Evolutionary conservation across 441 rosid genomes (phyloP).

Genomic region (Populus tomentosa): DNA sequence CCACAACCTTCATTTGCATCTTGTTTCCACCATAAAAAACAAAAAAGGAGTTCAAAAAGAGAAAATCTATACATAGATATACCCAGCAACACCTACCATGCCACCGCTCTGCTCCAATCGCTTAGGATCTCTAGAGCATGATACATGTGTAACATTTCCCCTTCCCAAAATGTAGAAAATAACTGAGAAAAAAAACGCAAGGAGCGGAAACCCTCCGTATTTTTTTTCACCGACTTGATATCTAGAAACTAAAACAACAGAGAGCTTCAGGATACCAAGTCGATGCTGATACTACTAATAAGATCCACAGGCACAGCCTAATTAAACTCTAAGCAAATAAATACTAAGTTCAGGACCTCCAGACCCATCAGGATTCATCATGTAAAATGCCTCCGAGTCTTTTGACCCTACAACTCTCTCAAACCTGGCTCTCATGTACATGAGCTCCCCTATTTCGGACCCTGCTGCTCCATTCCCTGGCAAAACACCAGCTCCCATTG

Average conservation of each 20-base stretch:
- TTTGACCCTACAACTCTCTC: conserved; percentile 88
- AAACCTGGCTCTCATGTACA: conserved; percentile 95
- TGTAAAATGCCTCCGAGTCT: conserved; percentile 94
- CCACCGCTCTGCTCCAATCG: neutral
- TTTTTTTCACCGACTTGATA: neutral
- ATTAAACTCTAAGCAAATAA: conserved; percentile 80
- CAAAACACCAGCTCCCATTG: conserved; percentile 96
- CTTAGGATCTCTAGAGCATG: neutral
- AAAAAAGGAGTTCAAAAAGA: neutral
- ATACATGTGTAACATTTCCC: neutral
- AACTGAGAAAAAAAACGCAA: neutral
- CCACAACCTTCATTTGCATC: neutral
- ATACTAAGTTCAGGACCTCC: conserved; percentile 95
- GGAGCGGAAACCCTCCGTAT: neutral
- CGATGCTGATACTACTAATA: neutral
- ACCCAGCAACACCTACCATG: too few species aligned
- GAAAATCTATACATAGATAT: neutral
- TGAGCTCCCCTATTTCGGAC: conserved; percentile 52
- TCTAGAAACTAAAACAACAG: neutral
- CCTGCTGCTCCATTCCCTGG: conserved; percentile 45
- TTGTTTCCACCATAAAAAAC: neutral
- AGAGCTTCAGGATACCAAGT: neutral
- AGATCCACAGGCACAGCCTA: neutral
- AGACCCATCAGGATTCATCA: conserved; percentile 96
- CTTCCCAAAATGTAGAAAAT: too few species aligned